Conservation (phyloP, 345 rosid genomes). For the Rhodamnia rubescens region DNA sequence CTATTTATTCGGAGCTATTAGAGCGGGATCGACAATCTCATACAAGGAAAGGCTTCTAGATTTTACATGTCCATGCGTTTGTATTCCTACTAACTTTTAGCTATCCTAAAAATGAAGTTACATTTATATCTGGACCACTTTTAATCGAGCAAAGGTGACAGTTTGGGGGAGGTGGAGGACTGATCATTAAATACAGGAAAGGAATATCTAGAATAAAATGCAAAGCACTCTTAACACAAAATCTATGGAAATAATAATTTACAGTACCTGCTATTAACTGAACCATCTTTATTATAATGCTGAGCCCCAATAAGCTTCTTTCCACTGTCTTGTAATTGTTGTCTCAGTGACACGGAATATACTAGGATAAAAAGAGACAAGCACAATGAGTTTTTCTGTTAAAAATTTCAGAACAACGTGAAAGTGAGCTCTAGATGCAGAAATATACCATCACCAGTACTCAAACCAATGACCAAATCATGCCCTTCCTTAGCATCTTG, state of each 20-base stretch:
- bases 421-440: constrained; percentile 4
- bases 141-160: neutral
- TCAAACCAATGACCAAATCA: constrained; percentile 89
- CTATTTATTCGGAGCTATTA: neutral
- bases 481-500: constrained; percentile 96
- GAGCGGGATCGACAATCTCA: neutral
- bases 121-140: neutral
- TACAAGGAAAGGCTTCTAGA: neutral
- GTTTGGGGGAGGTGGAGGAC: neutral
- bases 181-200: neutral
- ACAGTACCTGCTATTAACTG: constrained; percentile 33
- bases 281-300: constrained; percentile 94
- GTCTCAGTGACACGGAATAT: constrained; percentile 93
- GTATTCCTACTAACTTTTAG: neutral
- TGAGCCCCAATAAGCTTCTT: constrained; percentile 93
- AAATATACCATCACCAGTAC: constrained; percentile 87
- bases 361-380: constrained; percentile 46
- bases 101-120: neutral
- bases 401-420: neutral
- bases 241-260: neutral
- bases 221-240: neutral
- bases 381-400: neutral
- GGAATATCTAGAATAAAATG: neutral
- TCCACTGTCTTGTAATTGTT: constrained; percentile 93
- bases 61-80: neutral